A percentile compares a stretch with the other conserved stretches of the same genome.
phyloP scores from a whole-genome alignment of 73 alveolate species.

The Blepharisma japonicum region DNA sequence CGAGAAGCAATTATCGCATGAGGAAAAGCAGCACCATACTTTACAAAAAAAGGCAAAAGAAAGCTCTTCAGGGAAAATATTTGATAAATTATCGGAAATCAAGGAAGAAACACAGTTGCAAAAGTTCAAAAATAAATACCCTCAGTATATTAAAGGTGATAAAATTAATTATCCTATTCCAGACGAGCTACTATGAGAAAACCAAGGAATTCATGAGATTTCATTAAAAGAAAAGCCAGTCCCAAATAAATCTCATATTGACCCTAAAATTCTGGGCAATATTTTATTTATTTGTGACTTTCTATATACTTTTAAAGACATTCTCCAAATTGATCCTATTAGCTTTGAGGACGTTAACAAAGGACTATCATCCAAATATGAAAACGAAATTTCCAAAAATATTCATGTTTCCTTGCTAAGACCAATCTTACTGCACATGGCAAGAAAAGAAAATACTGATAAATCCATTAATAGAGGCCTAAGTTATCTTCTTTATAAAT shows the following conservation, averaged over 20 bases:
- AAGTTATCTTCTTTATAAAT: too few species aligned
- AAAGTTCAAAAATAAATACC: not conserved
- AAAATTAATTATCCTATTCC: constrained; percentile 6
- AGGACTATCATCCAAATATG: not conserved
- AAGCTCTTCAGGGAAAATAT: not conserved
- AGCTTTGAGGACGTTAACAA: not conserved
- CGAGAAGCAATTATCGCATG: not conserved
- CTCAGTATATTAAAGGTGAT: not conserved
- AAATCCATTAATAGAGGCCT: not conserved
- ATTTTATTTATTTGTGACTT: constrained; percentile 6
- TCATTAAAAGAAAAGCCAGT: not conserved
- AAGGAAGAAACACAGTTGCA: not conserved
- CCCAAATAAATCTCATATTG: not conserved
- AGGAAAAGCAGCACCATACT: too few species aligned
- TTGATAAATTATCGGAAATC: not conserved
- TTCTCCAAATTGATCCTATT: not conserved
- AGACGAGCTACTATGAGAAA: constrained; percentile 1
- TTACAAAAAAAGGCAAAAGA: constrained; percentile 20
- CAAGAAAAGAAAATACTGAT: not conserved
- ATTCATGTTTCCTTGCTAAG: not conserved
- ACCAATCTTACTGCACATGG: not conserved
- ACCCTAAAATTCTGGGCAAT: not conserved
- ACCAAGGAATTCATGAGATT: not conserved
- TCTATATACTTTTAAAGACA: not conserved
- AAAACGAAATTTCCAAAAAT: not conserved